Conservation (phyloP, 805 yeast genomes). For the Starmerella stellata region DNA sequence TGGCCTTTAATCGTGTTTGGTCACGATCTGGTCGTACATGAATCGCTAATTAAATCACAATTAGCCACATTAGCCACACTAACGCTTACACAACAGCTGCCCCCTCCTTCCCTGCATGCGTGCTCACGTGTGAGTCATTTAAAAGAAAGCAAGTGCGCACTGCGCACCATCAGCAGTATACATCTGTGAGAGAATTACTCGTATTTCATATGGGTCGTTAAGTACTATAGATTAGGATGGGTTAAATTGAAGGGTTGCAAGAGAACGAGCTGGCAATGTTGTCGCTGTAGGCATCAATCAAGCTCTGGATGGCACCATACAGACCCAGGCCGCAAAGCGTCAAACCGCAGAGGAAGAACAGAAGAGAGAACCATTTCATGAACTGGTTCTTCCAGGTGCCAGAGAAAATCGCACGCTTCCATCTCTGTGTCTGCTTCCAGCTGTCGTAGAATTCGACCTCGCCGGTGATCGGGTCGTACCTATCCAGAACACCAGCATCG, state of each 20-base stretch:
- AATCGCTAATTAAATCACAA: no score
- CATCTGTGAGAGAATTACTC: no score
- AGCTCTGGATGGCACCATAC: slow-evolving; percentile 17
- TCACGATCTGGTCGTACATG: no score
- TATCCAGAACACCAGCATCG: slow-evolving; percentile 9
- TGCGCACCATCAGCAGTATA: no score
- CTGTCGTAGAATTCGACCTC: slow-evolving; percentile 14
- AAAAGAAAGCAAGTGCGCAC: no score
- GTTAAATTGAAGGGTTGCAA: slow-evolving; percentile 2
- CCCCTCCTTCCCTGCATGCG: no score
- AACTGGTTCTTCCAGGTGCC: slow-evolving; percentile 16
- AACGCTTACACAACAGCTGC: no score
- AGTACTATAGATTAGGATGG: no score
- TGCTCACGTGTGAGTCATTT: no score
- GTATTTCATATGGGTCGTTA: no score
- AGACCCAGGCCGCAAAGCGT: slow-evolving; percentile 21
- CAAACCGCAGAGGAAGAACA: slow-evolving; percentile 21
- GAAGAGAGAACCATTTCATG: slow-evolving; percentile 11
- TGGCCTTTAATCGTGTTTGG: no score
- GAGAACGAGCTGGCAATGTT: slow-evolving; percentile 2
- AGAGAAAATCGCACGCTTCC: slow-evolving; percentile 21
- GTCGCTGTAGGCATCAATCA: slow-evolving; percentile 9
- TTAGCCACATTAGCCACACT: no score
- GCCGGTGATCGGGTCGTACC: slow-evolving; percentile 10
- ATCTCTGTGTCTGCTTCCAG: slow-evolving; percentile 23